Base-by-base conservation (phyloP, 2,329 filamentous ascomycete species). In the Pseudogymnoascus sp. region DNA sequence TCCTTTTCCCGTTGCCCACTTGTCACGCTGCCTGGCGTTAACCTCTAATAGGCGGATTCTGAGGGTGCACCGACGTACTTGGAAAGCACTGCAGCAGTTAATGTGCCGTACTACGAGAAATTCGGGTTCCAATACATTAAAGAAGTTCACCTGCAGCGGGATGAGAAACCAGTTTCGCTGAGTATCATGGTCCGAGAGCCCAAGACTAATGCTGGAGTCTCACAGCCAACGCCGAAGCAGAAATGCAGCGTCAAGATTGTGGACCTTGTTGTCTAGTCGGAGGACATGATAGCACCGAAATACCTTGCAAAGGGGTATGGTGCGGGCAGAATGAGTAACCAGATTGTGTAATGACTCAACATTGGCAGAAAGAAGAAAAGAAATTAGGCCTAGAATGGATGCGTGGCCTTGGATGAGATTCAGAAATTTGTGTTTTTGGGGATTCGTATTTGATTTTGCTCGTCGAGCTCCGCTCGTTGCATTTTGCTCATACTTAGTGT, bases 111-210 rank as follows among this genome's bases (percentile, higher is more conserved):
- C 75, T 96, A 95, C 75, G 78, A 82, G 68, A 89, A 87, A 75
- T 87, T 90, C 75, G 90, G 90, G 31, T 96, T 93, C 74, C 82
- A 86, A 73, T 75, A 83, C 69, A 81, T 81, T 72, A 82, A 82
- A 70, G 82, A 86, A 70, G 83, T 93, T 68, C 80, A 82, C 72
- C 78, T 93, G 70, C 78, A 81, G 71, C 78, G 86, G 61, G 84
- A 80, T 8, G 74, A 76, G 28, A 79, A 81, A 65, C 83, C 87
- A 28, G 82, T 93, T 61, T 80, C 80, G 65, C 78, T 93, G 74
- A 88, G 90, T 72, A 89, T 92, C 77, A 96, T 96, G 90, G 87
- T 93, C 62, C 82, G 90, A 66, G 88, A 92, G 79, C 89, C 90
- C 62, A 65, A 66, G 16, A 48, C 21, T 48, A 60, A 66, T 45